Percentiles rank a stretch among this genome's conserved stretches.
phyloP scores from a whole-genome alignment of 805 yeast species.

The Candida pseudofarinosa region DNA sequence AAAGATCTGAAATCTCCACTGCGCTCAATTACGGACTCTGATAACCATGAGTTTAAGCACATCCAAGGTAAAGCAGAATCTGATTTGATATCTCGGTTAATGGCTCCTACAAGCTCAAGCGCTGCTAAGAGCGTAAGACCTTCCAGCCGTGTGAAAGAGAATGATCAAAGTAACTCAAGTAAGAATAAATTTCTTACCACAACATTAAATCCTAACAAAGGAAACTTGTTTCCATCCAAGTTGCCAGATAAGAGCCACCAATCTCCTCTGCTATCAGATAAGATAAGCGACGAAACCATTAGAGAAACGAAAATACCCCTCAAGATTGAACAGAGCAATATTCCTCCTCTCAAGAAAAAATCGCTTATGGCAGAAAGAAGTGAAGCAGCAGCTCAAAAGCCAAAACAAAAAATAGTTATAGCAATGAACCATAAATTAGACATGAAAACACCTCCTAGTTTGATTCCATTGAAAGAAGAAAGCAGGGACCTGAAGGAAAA shows the following conservation, averaged over 20 bases:
- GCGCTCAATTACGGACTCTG: slow-evolving; percentile 6
- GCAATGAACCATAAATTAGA: slow-evolving; percentile 19
- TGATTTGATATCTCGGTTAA: slow-evolving; percentile 16
- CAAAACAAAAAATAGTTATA: slow-evolving; percentile 24
- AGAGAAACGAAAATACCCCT: slow-evolving; percentile 7
- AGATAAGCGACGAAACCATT: not conserved
- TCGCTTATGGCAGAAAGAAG: slow-evolving; percentile 25
- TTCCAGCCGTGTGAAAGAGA: not conserved
- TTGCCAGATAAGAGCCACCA: slow-evolving; percentile 5
- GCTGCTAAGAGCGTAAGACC: slow-evolving; percentile 19
- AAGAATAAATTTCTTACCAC: slow-evolving; percentile 35
- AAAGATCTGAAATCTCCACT: slow-evolving; percentile 11
- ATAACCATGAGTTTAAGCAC: not conserved
- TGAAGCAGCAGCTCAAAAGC: slow-evolving; percentile 22
- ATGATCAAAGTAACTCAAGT: slow-evolving; percentile 8
- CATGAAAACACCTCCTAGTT: not conserved
- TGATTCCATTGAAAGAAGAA: not conserved
- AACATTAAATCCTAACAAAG: slow-evolving; percentile 25
- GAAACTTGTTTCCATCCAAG: slow-evolving; percentile 9
- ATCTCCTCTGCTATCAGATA: slow-evolving; percentile 13
- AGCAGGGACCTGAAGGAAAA: not conserved
- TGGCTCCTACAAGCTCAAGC: slow-evolving; percentile 29
- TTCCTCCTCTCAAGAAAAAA: slow-evolving; percentile 22
- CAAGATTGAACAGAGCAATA: slow-evolving; percentile 13
- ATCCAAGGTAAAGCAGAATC: slow-evolving; percentile 5